Base-by-base conservation (phyloP, 768 basidiomycete species). In the Boletus tylopilopsis region DNA sequence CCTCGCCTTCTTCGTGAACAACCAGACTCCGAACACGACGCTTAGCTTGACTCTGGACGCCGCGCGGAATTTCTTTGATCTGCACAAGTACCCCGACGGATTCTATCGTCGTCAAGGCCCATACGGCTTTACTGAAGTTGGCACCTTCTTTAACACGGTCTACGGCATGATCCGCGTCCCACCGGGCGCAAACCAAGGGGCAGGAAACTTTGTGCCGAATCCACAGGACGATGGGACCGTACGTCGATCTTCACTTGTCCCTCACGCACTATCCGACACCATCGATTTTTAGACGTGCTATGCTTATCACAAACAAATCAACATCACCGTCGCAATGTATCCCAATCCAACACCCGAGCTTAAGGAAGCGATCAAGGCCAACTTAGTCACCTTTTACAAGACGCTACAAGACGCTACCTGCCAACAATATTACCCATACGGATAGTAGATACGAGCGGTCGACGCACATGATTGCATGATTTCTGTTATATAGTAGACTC, bases 1-100 rank as follows among this genome's bases (percentile, higher is more conserved):
- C 4, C 42, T 62, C 4, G 54, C 53, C 5, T 56, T 62, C 30
- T 61, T 63, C 30, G 61, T 56, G 25, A 63, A 42, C 45, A 56
- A 63, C 37, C 60, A 59, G n/a, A 62, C 53, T 5, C 33, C 6
- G 32, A 39, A 49, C 30, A 5, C 21, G 47, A 2, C 51, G 6
- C 1, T 62, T 4, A 46, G 53, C n/a, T n/a, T 10, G 9, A 51
- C 7, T 55, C 59, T 7, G 41, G 45, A 27, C n/a, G n/a, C n/a
- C n/a, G n/a, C n/a, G n/a, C n/a, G n/a, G n/a, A 58, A 49, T 39
- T 59, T 58, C 49, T 58, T 41, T 9, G n/a, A 54, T 16, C 0
- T 9, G 8, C 48, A 62, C 45, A 23, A 47, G 50, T 62, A 30
- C 27, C 60, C 60, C 16, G 36, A 58, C 0, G 60, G 53, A 7